Conservation (phyloP, 2,329 filamentous ascomycete genomes). For the Purpureocillium lavendulum region DNA sequence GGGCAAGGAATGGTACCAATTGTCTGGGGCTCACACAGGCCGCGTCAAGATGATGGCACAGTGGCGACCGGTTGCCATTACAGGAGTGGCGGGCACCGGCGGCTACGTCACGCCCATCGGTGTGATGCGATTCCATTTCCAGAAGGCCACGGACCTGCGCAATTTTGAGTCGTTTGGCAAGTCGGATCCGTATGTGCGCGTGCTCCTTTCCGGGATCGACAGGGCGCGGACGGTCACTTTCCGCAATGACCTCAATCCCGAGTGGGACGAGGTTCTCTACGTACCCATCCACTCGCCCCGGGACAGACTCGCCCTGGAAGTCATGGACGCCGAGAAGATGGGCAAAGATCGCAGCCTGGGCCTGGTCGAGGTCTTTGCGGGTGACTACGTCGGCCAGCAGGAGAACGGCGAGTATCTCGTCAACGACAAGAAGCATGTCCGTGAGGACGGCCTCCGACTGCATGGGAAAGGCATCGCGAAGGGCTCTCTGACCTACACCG, state of each 20-base stretch:
- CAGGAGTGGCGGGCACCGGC: conserved; percentile 70
- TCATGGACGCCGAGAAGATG: conserved; percentile 93
- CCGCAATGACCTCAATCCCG: conserved; percentile 89
- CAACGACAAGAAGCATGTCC: conserved; percentile 64
- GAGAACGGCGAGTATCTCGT: conserved; percentile 75
- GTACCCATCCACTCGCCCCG: conserved; percentile 78
- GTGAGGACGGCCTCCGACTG: conserved; percentile 61
- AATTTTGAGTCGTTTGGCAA: conserved; percentile 96
- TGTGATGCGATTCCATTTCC: conserved; percentile 90
- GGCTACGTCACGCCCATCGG: conserved; percentile 92
- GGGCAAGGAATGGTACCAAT: conserved; percentile 93
- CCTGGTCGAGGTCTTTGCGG: conserved; percentile 64
- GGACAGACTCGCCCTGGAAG: conserved; percentile 80
- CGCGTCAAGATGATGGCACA: conserved; percentile 85
- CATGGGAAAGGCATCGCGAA: conserved; percentile 67
- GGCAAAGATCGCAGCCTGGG: conserved; percentile 87
- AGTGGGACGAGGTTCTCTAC: conserved; percentile 94
- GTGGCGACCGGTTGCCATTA: conserved; percentile 90
- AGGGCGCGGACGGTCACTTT: conserved; percentile 92
- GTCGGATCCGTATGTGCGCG: conserved; percentile 88
- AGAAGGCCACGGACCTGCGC: conserved; percentile 70
- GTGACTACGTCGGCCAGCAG: conserved; percentile 71
- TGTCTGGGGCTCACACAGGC: conserved; percentile 72
- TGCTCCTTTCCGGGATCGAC: conserved; percentile 82
- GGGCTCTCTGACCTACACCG: conserved; percentile 73